Conservation (phyloP, 257 asterid genomes). For the Solanum okadae region DNA sequence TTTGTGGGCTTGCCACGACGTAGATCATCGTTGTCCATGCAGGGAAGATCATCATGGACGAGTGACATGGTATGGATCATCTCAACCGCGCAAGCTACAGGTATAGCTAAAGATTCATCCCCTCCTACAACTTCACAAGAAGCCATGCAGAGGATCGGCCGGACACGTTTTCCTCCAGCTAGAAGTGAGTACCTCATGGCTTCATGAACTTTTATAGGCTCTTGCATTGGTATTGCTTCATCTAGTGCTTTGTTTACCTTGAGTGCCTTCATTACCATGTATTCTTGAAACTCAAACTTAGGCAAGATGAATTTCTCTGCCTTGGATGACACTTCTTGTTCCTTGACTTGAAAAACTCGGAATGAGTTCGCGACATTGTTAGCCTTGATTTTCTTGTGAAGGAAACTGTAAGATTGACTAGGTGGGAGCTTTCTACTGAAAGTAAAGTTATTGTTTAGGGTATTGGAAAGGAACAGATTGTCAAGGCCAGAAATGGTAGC, state of each 20-base stretch:
- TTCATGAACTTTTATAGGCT: conserved; percentile 42
- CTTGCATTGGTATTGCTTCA: conserved; percentile 45
- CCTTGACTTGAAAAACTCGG: not conserved
- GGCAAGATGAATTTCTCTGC: conserved; percentile 9
- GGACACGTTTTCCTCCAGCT: conserved; percentile 55
- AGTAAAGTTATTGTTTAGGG: not conserved
- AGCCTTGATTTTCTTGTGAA: conserved; percentile 19
- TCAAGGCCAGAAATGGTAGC: conserved; percentile 14
- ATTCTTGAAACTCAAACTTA: conserved; percentile 33
- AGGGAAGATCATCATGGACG: conserved; percentile 68
- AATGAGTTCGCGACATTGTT: conserved; percentile 11
- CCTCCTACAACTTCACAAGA: conserved; percentile 59
- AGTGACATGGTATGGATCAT: conserved; percentile 77
- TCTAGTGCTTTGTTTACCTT: conserved; percentile 44
- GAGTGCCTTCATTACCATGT: conserved; percentile 32
- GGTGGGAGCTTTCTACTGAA: not conserved
- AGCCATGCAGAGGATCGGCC: conserved; percentile 60
- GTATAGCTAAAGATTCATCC: conserved; percentile 30
- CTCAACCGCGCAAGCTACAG: conserved; percentile 54
- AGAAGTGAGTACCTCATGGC: conserved; percentile 73
- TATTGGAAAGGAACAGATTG: conserved; percentile 6
- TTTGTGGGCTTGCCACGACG: conserved; percentile 59
- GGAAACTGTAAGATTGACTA: not conserved
- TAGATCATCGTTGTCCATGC: conserved; percentile 62
- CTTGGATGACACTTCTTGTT: conserved; percentile 8